These are phyloP conservation scores for Bipolaris bicolor DNA, from an alignment of 2,329 filamentous ascomycete genomes.

Conservation along the genomic window DNA sequence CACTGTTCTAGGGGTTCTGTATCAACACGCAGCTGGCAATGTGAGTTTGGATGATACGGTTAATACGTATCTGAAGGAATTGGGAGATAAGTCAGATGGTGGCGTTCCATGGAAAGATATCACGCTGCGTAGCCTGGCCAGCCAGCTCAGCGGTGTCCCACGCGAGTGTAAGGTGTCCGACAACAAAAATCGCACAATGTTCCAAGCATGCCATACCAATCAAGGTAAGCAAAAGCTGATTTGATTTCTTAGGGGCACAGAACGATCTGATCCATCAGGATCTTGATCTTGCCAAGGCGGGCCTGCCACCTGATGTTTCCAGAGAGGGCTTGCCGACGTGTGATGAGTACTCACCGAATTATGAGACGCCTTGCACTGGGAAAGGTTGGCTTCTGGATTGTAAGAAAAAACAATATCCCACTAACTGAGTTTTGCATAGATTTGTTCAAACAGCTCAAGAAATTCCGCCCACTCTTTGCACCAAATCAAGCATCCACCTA, in stretches of 20 bases:
- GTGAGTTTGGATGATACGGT: slow-evolving; percentile 45
- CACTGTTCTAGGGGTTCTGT: slow-evolving; percentile 41
- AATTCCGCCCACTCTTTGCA: slow-evolving; percentile 47
- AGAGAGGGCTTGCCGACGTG: slow-evolving; percentile 42
- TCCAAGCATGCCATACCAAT: neutral
- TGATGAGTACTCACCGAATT: slow-evolving; percentile 44
- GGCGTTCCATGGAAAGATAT: slow-evolving; percentile 51
- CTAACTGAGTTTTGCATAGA: slow-evolving; percentile 31
- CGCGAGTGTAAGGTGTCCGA: slow-evolving; percentile 43
- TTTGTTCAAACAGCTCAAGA: slow-evolving; percentile 40
- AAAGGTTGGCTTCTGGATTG: slow-evolving; percentile 16
- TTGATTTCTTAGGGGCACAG: slow-evolving; percentile 35
- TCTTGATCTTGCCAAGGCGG: slow-evolving; percentile 20
- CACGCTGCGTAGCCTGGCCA: slow-evolving; percentile 51
- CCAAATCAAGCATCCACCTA: slow-evolving; percentile 54
- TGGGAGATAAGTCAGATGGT: slow-evolving; percentile 37
- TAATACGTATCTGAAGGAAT: slow-evolving; percentile 41
- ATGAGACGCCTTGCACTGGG: slow-evolving; percentile 37
- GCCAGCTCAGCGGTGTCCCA: slow-evolving; percentile 52
- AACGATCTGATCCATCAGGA: slow-evolving; percentile 35
- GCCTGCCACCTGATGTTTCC: slow-evolving; percentile 44
- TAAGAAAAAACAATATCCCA: neutral
- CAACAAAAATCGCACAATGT: neutral
- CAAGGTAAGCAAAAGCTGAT: slow-evolving; percentile 30
- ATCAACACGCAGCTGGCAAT: slow-evolving; percentile 44